Evolutionary conservation across 345 rosid species (phyloP).

Genomic region (Eucalyptus sideroxylon): DNA sequence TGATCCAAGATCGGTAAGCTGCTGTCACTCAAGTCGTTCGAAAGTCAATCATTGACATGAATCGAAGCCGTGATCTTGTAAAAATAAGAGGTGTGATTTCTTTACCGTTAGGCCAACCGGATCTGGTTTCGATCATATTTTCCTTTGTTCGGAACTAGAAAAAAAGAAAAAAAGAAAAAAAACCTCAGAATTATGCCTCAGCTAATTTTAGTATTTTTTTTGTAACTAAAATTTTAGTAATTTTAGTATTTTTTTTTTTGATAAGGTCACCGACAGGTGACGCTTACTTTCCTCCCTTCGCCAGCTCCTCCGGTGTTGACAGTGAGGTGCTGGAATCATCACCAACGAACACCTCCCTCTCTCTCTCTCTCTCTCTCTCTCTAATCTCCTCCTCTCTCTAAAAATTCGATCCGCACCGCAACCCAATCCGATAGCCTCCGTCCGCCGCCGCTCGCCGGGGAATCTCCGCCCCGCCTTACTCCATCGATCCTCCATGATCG

Average conservation of each 20-base stretch:
- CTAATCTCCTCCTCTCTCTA: background rate
- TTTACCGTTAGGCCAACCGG: fast-evolving
- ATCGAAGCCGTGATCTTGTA: background rate
- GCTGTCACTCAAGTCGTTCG: fast-evolving
- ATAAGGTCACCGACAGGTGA: background rate
- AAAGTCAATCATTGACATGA: fast-evolving
- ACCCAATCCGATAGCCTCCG: background rate
- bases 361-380: background rate
- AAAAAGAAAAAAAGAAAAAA: too few relatives aligned
- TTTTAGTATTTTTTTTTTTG: background rate
- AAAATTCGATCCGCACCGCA: background rate
- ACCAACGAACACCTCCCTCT: background rate
- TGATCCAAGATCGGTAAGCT: fast-evolving
- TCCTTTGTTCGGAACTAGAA: too few relatives aligned
- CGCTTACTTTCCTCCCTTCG: background rate
- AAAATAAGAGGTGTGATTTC: background rate
- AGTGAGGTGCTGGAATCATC: background rate
- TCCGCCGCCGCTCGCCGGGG: background rate
- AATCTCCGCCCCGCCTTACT: background rate
- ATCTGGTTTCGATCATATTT: too few relatives aligned
- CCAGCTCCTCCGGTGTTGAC: background rate
- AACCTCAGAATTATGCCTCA: background rate
- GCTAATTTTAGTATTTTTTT: background rate
- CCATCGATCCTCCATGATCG: background rate
- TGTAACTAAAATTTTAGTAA: too few relatives aligned